These are phyloP conservation scores for Pleurotus tuoliensis DNA, from an alignment of 768 basidiomycete genomes.

Conservation along the genomic window DNA sequence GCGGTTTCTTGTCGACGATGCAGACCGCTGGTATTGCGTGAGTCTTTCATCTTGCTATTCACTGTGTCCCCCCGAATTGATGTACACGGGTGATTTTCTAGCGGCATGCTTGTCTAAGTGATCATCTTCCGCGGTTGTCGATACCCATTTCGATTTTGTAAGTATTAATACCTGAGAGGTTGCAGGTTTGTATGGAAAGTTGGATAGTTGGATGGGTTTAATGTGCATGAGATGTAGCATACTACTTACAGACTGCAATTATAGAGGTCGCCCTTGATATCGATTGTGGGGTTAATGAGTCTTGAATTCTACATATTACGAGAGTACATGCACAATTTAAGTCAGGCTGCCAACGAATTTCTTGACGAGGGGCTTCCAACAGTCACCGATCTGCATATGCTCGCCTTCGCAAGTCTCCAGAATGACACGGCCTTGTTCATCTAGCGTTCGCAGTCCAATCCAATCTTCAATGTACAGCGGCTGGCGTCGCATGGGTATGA, in stretches of 20 bases:
- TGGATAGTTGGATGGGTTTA: neutral
- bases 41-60: constrained; percentile 18
- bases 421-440: constrained; percentile 58
- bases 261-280: neutral
- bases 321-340: neutral
- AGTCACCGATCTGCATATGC: constrained; percentile 71
- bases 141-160: neutral
- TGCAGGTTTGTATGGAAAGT: neutral
- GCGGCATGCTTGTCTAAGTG: constrained; percentile 5
- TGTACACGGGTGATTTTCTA: neutral
- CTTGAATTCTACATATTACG: too few species aligned
- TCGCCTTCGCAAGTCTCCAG: constrained; percentile 64
- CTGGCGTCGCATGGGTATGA: constrained; percentile 71
- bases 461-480: constrained; percentile 75
- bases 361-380: constrained; percentile 54
- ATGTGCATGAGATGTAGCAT: neutral
- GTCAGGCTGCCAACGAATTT: constrained; percentile 33
- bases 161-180: too few species aligned
- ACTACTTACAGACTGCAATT: neutral
- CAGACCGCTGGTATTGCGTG: constrained; percentile 59
- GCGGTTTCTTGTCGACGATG: constrained; percentile 63
- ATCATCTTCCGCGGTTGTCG: neutral
- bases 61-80: constrained; percentile 1
- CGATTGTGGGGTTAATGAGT: too few species aligned
- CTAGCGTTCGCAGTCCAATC: constrained; percentile 73